Base-by-base conservation (phyloP, 495 filamentous ascomycete genomes). In the Penicillium silybi region DNA sequence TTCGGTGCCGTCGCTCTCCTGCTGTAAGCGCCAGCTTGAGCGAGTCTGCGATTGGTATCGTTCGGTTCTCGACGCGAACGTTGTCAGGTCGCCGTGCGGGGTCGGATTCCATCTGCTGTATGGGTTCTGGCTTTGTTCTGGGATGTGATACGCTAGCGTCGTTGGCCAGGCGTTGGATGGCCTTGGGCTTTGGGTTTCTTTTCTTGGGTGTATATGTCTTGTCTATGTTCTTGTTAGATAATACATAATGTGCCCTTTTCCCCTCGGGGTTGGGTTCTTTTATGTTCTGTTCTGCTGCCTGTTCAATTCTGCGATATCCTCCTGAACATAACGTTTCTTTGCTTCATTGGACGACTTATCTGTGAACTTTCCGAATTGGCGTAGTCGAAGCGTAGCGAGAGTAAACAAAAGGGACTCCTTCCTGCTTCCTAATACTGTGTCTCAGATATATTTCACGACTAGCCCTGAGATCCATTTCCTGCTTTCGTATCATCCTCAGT, bases 1-100 rank as follows among this genome's bases (percentile, higher is more conserved):
- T 80, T 90, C 73, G 89, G 84, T 72, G 65, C 85, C 58, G 85
- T 80, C 62, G 88, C 85, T 64, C 80, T 83, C 72, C 63, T 87
- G 64, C 82, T 91, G 78, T 92, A 92, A 76, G 43, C 38, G 32
- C 39, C 27, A 59, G 52, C 35, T 26, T 13, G 15, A 17, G 56
- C 51, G 25, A 22, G 35, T 22, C 43, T 53, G 42, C 38, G 44
- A 46, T 41, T 35, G 45, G 27, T 40, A 41, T 48, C 50, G 59
- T 26, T 43, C 41, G 46, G 22, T 39, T 41, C 23, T 34, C 40
- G 38, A 17, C 34, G 22, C 44, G 44, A 16, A 34, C 22, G 27
- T 40, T 32, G 16, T 32, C 32, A 27, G 13, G 15, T 41, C 34
- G 38, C 20, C 20, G n/a, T 26, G 29, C 29, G 16, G 32, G 19